Conservation (phyloP, 345 rosid species). For the Anastatica hierochuntica region DNA sequence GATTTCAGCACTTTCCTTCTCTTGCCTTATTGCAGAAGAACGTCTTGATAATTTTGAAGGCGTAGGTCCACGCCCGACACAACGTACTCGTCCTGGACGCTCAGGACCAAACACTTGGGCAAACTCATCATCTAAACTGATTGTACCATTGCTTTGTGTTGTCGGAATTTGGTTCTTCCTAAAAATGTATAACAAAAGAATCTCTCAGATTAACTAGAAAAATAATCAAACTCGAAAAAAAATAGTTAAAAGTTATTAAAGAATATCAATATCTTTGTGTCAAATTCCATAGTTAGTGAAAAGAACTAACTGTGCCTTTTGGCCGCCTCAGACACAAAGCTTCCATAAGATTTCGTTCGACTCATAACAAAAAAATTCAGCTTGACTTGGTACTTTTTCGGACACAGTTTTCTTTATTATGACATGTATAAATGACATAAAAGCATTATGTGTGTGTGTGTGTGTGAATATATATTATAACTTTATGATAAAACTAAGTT, state of each 20-base stretch:
- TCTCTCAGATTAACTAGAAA: no score
- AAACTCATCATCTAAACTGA: conserved; percentile 5
- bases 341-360: neutral
- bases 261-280: no score
- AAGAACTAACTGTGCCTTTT: neutral
- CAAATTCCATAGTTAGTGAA: no score
- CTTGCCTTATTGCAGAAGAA: no score
- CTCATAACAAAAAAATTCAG: neutral
- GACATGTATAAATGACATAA: neutral
- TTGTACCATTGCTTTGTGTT: neutral
- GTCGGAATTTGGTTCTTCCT: neutral
- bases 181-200: no score
- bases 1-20: no score
- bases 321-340: neutral
- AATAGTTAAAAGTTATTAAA: no score
- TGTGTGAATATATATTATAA: no score
- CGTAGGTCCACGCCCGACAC: neutral
- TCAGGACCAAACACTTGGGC: conserved; percentile 8
- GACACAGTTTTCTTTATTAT: neutral
- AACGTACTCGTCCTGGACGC: neutral
- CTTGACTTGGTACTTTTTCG: neutral
- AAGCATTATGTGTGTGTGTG: no score
- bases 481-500: no score
- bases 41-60: neutral
- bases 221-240: no score